Evolutionary conservation across 805 yeast species (phyloP).

Genomic region (Nakazawaea ishiwadae): DNA sequence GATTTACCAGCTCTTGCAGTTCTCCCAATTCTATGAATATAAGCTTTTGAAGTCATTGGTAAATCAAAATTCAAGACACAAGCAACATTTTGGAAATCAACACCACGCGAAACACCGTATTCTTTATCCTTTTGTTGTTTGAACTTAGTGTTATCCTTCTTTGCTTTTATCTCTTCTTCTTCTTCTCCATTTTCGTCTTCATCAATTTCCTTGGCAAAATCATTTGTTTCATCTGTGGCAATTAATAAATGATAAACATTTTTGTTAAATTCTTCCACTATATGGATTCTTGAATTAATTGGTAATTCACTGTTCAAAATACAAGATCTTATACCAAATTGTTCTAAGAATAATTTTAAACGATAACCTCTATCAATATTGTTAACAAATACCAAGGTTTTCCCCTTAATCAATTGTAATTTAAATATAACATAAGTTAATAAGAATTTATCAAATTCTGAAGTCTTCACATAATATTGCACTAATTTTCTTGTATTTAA

Average conservation of each 20-base stretch:
- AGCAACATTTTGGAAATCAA: conserved; percentile 92
- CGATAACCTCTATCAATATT: conserved; percentile 94
- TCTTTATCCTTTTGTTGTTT: conserved; percentile 55
- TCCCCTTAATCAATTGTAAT: conserved; percentile 82
- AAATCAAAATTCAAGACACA: conserved; percentile 94
- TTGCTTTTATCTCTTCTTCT: conserved; percentile 18
- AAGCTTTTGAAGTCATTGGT: conserved; percentile 84
- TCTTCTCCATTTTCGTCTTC: conserved; percentile 31
- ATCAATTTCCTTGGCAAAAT: conserved; percentile 47
- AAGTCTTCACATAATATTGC: conserved; percentile 83
- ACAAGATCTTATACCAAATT: conserved; percentile 87
- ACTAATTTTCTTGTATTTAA: conserved; percentile 53
- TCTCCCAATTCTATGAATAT: conserved; percentile 92
- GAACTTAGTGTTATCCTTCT: conserved; percentile 23
- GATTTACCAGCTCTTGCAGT: conserved; percentile 97
- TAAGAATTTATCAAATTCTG: conserved; percentile 88
- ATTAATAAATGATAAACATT: conserved; percentile 81
- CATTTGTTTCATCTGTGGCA: conserved; percentile 89
- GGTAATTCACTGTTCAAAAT: conserved; percentile 92
- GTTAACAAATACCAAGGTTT: conserved; percentile 86
- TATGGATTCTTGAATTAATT: conserved; percentile 85
- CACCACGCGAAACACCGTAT: conserved; percentile 94
- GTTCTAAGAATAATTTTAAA: conserved; percentile 84
- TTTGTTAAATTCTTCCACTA: conserved; percentile 92
- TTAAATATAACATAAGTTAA: conserved; percentile 90